Conservation (phyloP, 2,329 filamentous ascomycete species). For the Chaetomiaceae sp. region DNA sequence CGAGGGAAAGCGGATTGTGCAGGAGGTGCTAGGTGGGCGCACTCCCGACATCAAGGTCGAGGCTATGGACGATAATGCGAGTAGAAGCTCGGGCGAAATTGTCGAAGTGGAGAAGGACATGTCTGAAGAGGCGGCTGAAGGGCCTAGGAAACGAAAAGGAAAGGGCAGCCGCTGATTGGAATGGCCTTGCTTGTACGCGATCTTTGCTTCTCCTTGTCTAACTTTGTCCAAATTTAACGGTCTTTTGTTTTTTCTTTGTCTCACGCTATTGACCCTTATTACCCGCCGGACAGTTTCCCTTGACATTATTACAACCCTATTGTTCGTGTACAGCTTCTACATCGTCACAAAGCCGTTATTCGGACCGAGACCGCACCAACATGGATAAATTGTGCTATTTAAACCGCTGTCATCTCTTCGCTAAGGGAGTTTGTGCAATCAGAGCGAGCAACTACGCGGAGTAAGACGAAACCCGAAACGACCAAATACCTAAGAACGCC, state of each 20-base stretch:
- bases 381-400: neutral
- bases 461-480: no score
- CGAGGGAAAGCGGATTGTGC: constrained; percentile 68
- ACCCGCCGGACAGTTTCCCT: neutral
- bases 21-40: constrained; percentile 50
- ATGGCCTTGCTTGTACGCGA: neutral
- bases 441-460: no score
- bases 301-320: neutral
- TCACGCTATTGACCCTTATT: neutral
- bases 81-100: constrained; percentile 23
- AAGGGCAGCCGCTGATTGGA: constrained; percentile 1
- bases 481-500: no score
- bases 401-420: neutral
- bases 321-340: neutral
- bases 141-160: constrained; percentile 11
- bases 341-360: neutral
- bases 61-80: constrained; percentile 13
- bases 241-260: constrained; percentile 1
- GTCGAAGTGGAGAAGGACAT: constrained; percentile 22
- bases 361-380: neutral
- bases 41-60: constrained; percentile 23
- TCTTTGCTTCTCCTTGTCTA: neutral
- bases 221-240: neutral
- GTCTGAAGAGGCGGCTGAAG: constrained; percentile 5
- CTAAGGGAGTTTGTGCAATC: no score